Evolutionary conservation across 1,284 basidiomycete genomes (phyloP).

Genomic region (Puccinia novopanici): DNA sequence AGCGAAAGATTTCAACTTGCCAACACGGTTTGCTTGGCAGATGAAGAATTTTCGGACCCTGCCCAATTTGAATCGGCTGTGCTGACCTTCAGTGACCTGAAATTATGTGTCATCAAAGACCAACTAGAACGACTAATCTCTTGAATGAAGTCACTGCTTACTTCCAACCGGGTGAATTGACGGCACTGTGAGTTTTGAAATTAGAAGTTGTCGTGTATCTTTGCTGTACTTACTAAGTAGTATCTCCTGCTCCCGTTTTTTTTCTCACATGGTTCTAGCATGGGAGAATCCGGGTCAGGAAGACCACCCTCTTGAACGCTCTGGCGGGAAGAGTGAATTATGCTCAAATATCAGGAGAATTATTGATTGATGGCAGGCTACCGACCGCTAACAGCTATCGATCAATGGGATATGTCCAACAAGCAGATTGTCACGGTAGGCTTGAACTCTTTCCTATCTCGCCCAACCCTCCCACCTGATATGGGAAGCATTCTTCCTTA

Average conservation of each 20-base stretch:
- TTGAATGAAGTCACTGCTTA: slow-evolving; percentile 35
- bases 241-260: neutral
- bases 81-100: slow-evolving; percentile 37
- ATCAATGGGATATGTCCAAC: slow-evolving; percentile 48
- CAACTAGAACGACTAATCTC: slow-evolving; percentile 4
- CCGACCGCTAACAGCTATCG: slow-evolving; percentile 36
- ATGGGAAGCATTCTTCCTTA: neutral
- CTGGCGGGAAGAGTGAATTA: slow-evolving; percentile 38
- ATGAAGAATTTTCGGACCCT: neutral
- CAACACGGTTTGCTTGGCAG: neutral
- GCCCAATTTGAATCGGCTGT: slow-evolving; percentile 44
- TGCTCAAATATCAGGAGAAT: slow-evolving; percentile 25
- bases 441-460: neutral
- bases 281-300: slow-evolving; percentile 49
- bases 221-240: neutral
- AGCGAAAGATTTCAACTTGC: slow-evolving; percentile 22
- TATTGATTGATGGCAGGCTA: slow-evolving; percentile 39
- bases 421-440: slow-evolving; percentile 47
- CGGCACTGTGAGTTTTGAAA: slow-evolving; percentile 41
- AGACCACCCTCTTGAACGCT: slow-evolving; percentile 45
- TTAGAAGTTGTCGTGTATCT: neutral
- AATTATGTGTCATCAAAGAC: slow-evolving; percentile 23
- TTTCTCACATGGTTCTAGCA: slow-evolving; percentile 10
- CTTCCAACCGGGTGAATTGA: slow-evolving; percentile 49
- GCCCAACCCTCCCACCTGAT: neutral